Evolutionary conservation across 805 yeast genomes (phyloP).

Genomic region (Brettanomyces nanus): DNA sequence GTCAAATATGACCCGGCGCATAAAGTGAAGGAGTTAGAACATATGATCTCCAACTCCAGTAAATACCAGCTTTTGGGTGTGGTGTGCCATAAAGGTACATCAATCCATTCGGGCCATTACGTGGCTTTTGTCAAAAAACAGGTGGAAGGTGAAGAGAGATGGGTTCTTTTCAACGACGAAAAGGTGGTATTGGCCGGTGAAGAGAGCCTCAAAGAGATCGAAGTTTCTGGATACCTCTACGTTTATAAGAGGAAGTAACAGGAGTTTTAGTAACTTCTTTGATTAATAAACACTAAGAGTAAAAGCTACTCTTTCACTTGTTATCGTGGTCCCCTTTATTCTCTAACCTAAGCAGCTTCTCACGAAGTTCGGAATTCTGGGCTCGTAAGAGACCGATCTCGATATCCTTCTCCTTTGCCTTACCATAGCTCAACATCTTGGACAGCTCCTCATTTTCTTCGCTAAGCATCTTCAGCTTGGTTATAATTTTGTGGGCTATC

Average conservation of each 20-base stretch:
- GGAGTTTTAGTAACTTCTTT: neutral
- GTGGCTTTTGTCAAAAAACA: slow-evolving; percentile 61
- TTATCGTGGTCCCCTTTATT: slow-evolving; percentile 11
- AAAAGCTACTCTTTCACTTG: neutral
- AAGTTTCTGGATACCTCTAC: slow-evolving; percentile 41
- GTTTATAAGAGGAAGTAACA: slow-evolving; percentile 19
- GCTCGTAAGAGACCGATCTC: slow-evolving; percentile 54
- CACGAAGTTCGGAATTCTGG: slow-evolving; percentile 40
- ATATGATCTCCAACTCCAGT: slow-evolving; percentile 1
- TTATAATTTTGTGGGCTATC: slow-evolving; percentile 62
- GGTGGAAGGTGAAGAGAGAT: slow-evolving; percentile 33
- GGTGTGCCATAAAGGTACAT: slow-evolving; percentile 82
- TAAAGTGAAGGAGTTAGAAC: slow-evolving; percentile 8
- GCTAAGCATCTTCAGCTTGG: slow-evolving; percentile 49
- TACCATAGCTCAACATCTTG: slow-evolving; percentile 68
- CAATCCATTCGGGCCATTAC: slow-evolving; percentile 89
- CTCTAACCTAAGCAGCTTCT: slow-evolving; percentile 24
- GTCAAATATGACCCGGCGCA: slow-evolving; percentile 5
- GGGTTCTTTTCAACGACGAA: slow-evolving; percentile 87
- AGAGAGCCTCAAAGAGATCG: slow-evolving; percentile 34
- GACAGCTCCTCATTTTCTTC: slow-evolving; percentile 65
- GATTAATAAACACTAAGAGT: neutral
- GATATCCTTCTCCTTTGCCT: slow-evolving; percentile 60
- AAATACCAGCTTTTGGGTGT: slow-evolving; percentile 50
- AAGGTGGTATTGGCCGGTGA: slow-evolving; percentile 60